Base-by-base conservation (phyloP, 768 basidiomycete genomes). In the Lentinula detonsa region DNA sequence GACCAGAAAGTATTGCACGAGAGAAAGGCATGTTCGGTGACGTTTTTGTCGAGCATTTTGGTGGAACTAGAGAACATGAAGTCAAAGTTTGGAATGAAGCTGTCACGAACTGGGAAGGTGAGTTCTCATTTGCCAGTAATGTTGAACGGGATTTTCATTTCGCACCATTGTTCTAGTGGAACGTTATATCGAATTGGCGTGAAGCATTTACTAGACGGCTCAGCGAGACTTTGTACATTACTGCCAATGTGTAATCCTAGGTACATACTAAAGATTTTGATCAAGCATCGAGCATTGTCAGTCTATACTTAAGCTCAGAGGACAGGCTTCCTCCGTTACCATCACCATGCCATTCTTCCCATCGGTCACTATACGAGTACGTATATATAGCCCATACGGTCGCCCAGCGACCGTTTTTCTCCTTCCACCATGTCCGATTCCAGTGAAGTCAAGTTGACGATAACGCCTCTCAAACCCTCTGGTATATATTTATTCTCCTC, bases 21-120 rank as follows among this genome's bases (percentile, higher is more conserved):
- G 89, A 95, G 69, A 70, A 72, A 15, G 70, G 72, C 9, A 78
- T 93, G 45, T 85, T 98, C 60, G 96, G 95, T 0, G 77, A 94
- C 68, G 86, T 85, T 23, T 97, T 98, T 68, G 92, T 98, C 1
- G 92, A 98, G 15, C 97, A 99, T 70, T 96, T 84, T 67, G 93
- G 91, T 2, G 95, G 94, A 7, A 98, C 97, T n/a, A 84, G 96
- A 67, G 84, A 93, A 71, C 90, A 98, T 70, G 95, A 96, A 70
- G 86, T 95, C 60, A 85, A 79, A 57, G 67, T 90, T 28, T 95
- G 91, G 88, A 90, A 93, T 65, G 83, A 87, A 66, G 92, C 93
- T 2, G 93, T 96, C 42, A 97, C 95, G 10, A 88, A 84, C 70
- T 98, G 93, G 95, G 95, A 96, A 83, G 84, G 94, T 93, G 67